Conservation (phyloP, 768 basidiomycete species). For the Rhodotorula toruloides region DNA sequence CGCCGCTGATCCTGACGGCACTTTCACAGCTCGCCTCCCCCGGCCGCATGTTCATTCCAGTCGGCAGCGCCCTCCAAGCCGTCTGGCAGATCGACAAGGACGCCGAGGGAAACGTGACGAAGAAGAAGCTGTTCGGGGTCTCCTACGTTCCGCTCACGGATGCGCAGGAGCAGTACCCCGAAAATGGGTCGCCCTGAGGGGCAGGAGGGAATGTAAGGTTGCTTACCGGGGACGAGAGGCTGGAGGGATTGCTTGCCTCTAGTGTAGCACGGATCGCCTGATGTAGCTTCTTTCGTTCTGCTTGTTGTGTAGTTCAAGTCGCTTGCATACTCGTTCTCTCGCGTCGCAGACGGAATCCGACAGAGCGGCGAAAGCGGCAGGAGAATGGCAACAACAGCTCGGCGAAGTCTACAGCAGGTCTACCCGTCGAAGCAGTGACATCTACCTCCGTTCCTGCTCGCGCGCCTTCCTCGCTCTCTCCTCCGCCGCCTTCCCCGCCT, state of each 20-base stretch:
- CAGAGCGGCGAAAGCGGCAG: too few relatives aligned
- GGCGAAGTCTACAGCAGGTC: too few relatives aligned
- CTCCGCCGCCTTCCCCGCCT: slow-evolving; percentile 31
- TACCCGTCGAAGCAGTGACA: too few relatives aligned
- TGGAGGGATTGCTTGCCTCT: too few relatives aligned
- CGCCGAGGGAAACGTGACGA: slow-evolving; percentile 59
- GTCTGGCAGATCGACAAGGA: slow-evolving; percentile 79
- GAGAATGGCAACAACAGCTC: neutral
- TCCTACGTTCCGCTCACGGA: slow-evolving; percentile 53
- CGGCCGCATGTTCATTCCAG: slow-evolving; percentile 78
- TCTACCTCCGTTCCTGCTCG: neutral
- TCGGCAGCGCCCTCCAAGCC: slow-evolving; percentile 60
- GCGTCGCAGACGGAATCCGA: too few relatives aligned
- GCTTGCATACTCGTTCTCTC: too few relatives aligned
- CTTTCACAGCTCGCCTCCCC: slow-evolving; percentile 38
- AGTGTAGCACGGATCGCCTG: too few relatives aligned
- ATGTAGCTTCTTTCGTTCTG: too few relatives aligned
- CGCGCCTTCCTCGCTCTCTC: slow-evolving; percentile 14
- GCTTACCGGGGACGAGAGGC: too few relatives aligned
- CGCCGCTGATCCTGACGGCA: slow-evolving; percentile 60
- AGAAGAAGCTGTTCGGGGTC: slow-evolving; percentile 71
- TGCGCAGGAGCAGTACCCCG: neutral
- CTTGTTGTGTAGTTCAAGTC: too few relatives aligned
- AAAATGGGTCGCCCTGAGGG: neutral
- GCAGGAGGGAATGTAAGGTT: too few relatives aligned